Evolutionary conservation across 2,329 filamentous ascomycete species (phyloP).

Genomic region (Fusarium sp.): DNA sequence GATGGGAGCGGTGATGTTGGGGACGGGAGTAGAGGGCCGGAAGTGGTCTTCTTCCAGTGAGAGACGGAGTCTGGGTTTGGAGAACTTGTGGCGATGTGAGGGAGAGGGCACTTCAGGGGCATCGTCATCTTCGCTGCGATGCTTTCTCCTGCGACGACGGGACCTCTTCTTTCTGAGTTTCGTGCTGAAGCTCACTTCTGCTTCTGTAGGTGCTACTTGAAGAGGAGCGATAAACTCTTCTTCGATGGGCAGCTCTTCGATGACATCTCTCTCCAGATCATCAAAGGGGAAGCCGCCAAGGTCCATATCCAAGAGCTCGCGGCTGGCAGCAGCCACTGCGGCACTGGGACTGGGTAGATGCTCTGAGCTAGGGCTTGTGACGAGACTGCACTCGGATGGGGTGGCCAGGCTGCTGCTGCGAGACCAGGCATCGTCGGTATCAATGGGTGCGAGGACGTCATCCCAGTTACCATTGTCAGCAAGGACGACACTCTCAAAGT

Average conservation of each 20-base stretch:
- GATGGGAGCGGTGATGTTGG: constrained; percentile 63
- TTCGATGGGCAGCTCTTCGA: constrained; percentile 45
- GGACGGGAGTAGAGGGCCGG: constrained; percentile 46
- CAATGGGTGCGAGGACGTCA: constrained; percentile 80
- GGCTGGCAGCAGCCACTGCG: constrained; percentile 65
- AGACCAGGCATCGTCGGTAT: constrained; percentile 57
- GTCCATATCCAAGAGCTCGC: constrained; percentile 58
- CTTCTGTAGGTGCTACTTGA: constrained; percentile 24
- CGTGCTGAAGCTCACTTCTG: constrained; percentile 57
- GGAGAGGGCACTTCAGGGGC: constrained; percentile 31
- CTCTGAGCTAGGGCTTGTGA: constrained; percentile 51
- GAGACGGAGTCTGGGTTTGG: constrained; percentile 40
- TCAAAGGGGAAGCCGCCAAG: constrained; percentile 55
- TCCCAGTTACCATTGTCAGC: constrained; percentile 80
- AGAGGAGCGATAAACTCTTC: constrained; percentile 14
- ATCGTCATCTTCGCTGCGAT: constrained; percentile 47
- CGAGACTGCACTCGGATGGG: constrained; percentile 49
- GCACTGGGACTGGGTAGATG: constrained; percentile 63
- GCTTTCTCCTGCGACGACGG: constrained; percentile 54
- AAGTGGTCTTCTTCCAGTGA: constrained; percentile 43
- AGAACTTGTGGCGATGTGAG: constrained; percentile 42
- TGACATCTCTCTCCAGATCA: constrained; percentile 49
- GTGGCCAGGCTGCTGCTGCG: constrained; percentile 45
- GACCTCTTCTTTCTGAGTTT: constrained; percentile 61
- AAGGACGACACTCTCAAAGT: constrained; percentile 82